Base-by-base conservation (phyloP, 2,329 filamentous ascomycete genomes). In the Fusarium papillatum region DNA sequence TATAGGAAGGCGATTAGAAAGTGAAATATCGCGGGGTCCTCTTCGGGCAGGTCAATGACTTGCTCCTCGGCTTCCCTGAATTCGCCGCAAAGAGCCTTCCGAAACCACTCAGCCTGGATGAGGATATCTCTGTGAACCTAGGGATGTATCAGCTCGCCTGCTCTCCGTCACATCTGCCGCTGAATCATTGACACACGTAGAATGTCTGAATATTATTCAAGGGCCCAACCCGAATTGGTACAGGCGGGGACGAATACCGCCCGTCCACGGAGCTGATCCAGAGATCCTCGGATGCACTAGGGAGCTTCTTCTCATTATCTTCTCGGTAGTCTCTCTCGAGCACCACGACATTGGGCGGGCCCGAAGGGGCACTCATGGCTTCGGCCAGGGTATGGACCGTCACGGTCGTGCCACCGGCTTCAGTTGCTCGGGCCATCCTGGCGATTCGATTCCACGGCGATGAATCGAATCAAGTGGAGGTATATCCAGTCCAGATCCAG, bases 1-100 rank as follows among this genome's bases (percentile, higher is more conserved):
- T 89, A 89, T 16, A 89, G 80, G 63, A 85, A 89, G n/a, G 87
- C 86, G 41, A 90, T 81, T 50, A 90, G 79, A 72, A 89, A 88
- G 69, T 88, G 86, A 71, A 90, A 90, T 59, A 88, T 85, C 66
- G 85, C 84, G 5, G 88, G 87, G 72, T 89, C 84, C 70, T 90
- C 88, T 69, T 89, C 88, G 0, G 87, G 87, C 2, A 90, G 80
- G 75, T 88, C 83, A 64, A 90, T 85, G 17, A 84, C 83, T 71
- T 88, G 86, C 19, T 85, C 82, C 24, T 81, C 82, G 3, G 86
- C 84, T 76, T 90, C 88, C 63, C 77, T 83, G 74, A 89, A 90
- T 31, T 82, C 81, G 41, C 88, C 87, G 70, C 85, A 85, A 9
- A 90, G 82, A 17, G 88, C 87, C 72, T 84, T 88, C 63, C 83